Evolutionary conservation across 441 rosid species (phyloP).

Genomic region (Euphorbia corollata): DNA sequence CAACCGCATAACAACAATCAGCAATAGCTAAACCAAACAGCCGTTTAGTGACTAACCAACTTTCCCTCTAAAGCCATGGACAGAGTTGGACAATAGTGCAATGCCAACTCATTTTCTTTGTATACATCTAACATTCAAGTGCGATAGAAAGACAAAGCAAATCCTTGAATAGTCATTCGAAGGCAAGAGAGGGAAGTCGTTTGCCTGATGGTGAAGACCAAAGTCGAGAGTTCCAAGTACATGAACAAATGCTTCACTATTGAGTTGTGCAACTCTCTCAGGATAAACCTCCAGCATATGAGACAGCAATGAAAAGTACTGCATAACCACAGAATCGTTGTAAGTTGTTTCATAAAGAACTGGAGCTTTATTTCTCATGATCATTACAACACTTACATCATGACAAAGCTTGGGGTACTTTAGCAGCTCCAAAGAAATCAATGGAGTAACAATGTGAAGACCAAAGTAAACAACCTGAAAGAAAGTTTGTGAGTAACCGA

Average conservation of each 20-base stretch:
- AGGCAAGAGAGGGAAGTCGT: neutral
- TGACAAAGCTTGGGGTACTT: constrained; percentile 96
- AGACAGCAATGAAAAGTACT: constrained; percentile 80
- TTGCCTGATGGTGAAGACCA: constrained; percentile 95
- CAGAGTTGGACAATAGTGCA: neutral
- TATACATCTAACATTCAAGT: neutral
- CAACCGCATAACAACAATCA: too few species aligned
- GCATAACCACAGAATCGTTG: constrained; percentile 26
- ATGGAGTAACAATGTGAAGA: constrained; percentile 84
- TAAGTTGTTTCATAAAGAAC: constrained; percentile 20
- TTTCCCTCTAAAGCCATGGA: neutral
- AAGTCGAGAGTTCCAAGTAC: constrained; percentile 76
- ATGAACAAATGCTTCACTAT: constrained; percentile 65
- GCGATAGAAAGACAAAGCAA: neutral
- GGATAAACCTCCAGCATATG: constrained; percentile 98
- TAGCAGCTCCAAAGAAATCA: constrained; percentile 81
- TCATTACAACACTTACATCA: constrained; percentile 56
- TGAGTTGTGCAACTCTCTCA: constrained; percentile 69
- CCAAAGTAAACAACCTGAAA: constrained; percentile 90
- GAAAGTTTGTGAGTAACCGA: constrained; percentile 30
- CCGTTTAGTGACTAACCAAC: neutral
- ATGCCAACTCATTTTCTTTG: neutral
- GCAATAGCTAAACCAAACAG: too few species aligned
- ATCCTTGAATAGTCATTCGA: neutral
- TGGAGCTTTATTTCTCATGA: constrained; percentile 11